These are phyloP conservation scores for Backusella circina DNA, from an alignment of 192 early-diverging fungal genomes.

Conservation along the genomic window DNA sequence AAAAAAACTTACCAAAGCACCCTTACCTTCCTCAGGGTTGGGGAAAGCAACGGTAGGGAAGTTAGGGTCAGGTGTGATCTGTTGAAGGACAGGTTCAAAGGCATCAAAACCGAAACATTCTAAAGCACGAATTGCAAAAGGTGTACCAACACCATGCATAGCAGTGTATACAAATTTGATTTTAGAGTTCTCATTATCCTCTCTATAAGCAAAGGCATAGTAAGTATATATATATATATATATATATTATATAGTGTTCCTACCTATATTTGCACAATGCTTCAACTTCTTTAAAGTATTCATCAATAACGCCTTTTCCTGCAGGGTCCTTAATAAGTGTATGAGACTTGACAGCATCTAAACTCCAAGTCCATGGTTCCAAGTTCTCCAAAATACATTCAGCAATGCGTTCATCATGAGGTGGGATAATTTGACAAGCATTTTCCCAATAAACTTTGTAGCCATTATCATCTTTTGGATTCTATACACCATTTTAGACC, in stretches of 20 bases:
- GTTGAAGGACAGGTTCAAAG: slow-evolving; percentile 61
- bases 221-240: not conserved
- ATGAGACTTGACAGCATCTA: slow-evolving; percentile 50
- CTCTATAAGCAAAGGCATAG: slow-evolving; percentile 18
- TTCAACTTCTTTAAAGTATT: slow-evolving; percentile 68
- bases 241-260: not conserved
- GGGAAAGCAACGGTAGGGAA: slow-evolving; percentile 89
- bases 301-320: slow-evolving; percentile 55
- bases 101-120: slow-evolving; percentile 66
- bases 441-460: slow-evolving; percentile 89
- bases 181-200: slow-evolving; percentile 40
- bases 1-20: slow-evolving; percentile 56
- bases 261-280: slow-evolving; percentile 29
- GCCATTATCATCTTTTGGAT: slow-evolving; percentile 93
- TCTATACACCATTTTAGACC: slow-evolving; percentile 39
- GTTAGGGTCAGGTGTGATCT: slow-evolving; percentile 80
- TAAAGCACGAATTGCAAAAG: slow-evolving; percentile 68
- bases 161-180: slow-evolving; percentile 85
- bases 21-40: slow-evolving; percentile 87
- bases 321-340: slow-evolving; percentile 54
- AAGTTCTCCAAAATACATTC: slow-evolving; percentile 62
- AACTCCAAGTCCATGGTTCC: slow-evolving; percentile 69
- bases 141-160: slow-evolving; percentile 92
- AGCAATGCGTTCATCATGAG: slow-evolving; percentile 80
- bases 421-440: slow-evolving; percentile 89